Evolutionary conservation across 129 eudicot species (phyloP), one percentile per base, ranked within the genome.

Genomic region (Oenanthe sinensis): DNA sequence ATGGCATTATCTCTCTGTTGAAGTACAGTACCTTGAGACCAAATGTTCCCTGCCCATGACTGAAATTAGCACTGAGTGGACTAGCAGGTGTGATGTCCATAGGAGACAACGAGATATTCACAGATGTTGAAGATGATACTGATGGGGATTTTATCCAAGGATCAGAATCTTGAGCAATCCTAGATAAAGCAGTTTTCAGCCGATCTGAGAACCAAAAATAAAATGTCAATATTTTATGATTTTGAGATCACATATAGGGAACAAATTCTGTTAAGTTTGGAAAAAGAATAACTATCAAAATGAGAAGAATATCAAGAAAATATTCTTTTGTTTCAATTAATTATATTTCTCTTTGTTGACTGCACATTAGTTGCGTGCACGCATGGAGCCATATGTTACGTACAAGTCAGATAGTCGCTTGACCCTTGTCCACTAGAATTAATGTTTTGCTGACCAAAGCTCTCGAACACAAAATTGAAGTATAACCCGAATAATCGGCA

Each of bases 21-120:
- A 69, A 58, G 71, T 89, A 96, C 99, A 58, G 76, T 89, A 96
- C 99, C 99, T 95, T 88, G 75, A 95, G 97, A 65, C 96, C 88
- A 74, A 85, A 82, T 75, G 88, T 76, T 78, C 60, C 75, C 50
- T 86, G 82, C 76, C 75, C 71, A 77, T 86, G 87, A 84, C 81
- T 75, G 52, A 69, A 60, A 74, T 52, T 81, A 28, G 85, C 83
- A 82, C 39, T 84, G 79, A 89, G 79, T 50, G 93, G 88, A 85
- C 88, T 83, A 28, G 89, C 83, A 46, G 92, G 94, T 47, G 90
- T 83, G 60, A 85, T 85, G 82, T 90, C 90, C 82, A 82, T 77
- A 84, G 83, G 88, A 69, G 87, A 85, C 79, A 87, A 84, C 45
- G 96, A 69, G 71, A 85, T 54, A 82, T 82, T 87, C 60, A 84